A percentile compares a stretch with the other conserved stretches of the same genome.
These are phyloP conservation scores for Penicillium sp. DNA, from an alignment of 2,329 filamentous ascomycete genomes.

Conservation along the genomic window DNA sequence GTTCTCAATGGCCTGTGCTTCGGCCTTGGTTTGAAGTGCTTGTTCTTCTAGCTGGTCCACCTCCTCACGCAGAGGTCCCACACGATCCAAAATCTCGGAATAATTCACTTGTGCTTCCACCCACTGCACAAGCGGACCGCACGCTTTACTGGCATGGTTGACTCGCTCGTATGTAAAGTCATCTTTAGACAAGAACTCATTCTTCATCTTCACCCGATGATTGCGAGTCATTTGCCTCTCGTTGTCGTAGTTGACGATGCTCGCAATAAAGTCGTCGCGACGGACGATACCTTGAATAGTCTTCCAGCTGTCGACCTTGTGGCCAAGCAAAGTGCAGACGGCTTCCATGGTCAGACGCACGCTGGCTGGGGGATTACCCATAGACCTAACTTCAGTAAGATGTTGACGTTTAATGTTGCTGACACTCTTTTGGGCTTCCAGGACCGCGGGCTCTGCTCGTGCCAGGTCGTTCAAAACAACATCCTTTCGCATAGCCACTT, in stretches of 20 bases:
- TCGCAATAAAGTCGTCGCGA: conserved; percentile 93
- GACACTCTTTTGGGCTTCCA: conserved; percentile 91
- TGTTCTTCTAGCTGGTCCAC: conserved; percentile 82
- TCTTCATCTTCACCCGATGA: conserved; percentile 82
- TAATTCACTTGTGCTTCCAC: conserved; percentile 95
- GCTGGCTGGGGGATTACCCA: conserved; percentile 86
- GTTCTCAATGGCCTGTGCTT: conserved; percentile 86
- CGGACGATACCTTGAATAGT: conserved; percentile 83
- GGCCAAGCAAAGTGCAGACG: conserved; percentile 91
- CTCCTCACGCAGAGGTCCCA: conserved; percentile 88
- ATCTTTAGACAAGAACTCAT: conserved; percentile 84
- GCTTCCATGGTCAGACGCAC: conserved; percentile 90
- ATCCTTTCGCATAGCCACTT: conserved; percentile 77
- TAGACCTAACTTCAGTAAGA: conserved; percentile 93
- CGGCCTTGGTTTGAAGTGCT: conserved; percentile 85
- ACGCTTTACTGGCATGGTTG: conserved; percentile 93
- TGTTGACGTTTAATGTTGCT: conserved; percentile 98
- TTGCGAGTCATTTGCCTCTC: conserved; percentile 86
- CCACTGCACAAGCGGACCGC: conserved; percentile 95
- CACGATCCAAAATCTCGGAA: conserved; percentile 91
- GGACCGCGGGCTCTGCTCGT: conserved; percentile 85
- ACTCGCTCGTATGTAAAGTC: conserved; percentile 97
- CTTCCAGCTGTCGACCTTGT: conserved; percentile 89
- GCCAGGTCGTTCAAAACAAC: conserved; percentile 85
- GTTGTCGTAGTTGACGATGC: conserved; percentile 96